Evolutionary conservation across 331 rosid genomes (phyloP).

Genomic region (Rosa hybrid): DNA sequence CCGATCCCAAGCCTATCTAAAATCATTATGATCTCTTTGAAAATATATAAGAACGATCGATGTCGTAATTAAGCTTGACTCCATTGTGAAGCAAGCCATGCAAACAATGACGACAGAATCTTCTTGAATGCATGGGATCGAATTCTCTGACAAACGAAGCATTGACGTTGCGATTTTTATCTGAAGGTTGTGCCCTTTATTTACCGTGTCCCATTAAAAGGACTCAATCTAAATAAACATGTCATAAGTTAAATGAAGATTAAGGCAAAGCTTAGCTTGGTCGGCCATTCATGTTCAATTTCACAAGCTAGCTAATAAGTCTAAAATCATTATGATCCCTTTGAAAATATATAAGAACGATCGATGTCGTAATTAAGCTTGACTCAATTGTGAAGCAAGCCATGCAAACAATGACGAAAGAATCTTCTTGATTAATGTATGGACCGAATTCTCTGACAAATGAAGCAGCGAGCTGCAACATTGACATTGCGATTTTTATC

Average conservation of each 20-base stretch:
- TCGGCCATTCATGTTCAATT: no score
- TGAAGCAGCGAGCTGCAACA: conserved; percentile 42
- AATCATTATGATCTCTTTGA: no score
- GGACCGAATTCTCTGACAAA: conserved; percentile 51
- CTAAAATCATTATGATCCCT: neutral
- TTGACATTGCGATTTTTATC: conserved; percentile 35
- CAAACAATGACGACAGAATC: no score
- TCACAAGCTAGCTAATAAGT: neutral
- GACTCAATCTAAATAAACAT: neutral
- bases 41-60: no score
- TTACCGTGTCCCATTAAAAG: neutral
- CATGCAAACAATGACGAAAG: conserved; percentile 65
- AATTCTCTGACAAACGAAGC: conserved; percentile 41
- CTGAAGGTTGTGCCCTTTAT: conserved; percentile 21
- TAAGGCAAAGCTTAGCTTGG: no score
- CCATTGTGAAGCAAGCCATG: no score
- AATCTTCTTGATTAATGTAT: conserved; percentile 63
- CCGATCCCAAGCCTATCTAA: no score
- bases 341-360: neutral
- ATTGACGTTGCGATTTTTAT: conserved; percentile 37
- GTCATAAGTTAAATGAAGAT: no score
- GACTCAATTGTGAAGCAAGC: conserved; percentile 37
- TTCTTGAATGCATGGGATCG: neutral
- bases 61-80: no score
- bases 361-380: neutral